Evolutionary conservation across 192 early-diverging fungal species (phyloP).

Genomic region (Mortierella claussenii): DNA sequence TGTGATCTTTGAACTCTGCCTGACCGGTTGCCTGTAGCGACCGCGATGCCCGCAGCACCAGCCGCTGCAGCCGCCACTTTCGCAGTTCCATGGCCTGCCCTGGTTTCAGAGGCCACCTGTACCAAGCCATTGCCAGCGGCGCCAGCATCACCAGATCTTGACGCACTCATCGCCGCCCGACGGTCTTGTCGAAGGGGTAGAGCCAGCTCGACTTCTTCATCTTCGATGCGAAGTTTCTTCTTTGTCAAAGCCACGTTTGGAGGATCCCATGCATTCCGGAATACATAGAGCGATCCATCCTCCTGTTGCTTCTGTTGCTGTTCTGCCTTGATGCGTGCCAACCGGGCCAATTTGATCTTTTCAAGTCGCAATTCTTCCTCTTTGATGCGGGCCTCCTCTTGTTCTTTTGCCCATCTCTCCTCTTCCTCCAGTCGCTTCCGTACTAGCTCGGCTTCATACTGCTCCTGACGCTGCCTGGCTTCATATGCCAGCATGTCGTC

Average conservation of each 20-base stretch:
- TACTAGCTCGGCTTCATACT: conserved; percentile 34
- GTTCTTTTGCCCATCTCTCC: conserved; percentile 43
- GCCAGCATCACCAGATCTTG: conserved; percentile 1
- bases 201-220: conserved; percentile 42
- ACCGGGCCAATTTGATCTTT: conserved; percentile 19
- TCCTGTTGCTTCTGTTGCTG: conserved; percentile 20
- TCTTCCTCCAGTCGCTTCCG: conserved; percentile 34
- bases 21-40: conserved; percentile 6
- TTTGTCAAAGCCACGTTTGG: conserved; percentile 21
- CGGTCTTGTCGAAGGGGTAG: conserved; percentile 42
- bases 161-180: not conserved
- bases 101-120: not conserved
- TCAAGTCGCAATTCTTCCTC: conserved; percentile 41
- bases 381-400: conserved; percentile 46
- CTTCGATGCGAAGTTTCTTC: conserved; percentile 51
- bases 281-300: conserved; percentile 20
- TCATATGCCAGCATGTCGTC: conserved; percentile 53
- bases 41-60: conserved; percentile 2
- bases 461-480: conserved; percentile 32
- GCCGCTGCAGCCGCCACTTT: conserved; percentile 3
- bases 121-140: not conserved
- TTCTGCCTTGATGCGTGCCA: conserved; percentile 8
- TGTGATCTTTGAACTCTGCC: not conserved
- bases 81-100: conserved; percentile 4
- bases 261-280: conserved; percentile 51